A percentile compares a stretch with the other conserved stretches of the same genome.
phyloP scores from a whole-genome alignment of 495 filamentous ascomycete species.

The Chaetomium cochliodes region DNA sequence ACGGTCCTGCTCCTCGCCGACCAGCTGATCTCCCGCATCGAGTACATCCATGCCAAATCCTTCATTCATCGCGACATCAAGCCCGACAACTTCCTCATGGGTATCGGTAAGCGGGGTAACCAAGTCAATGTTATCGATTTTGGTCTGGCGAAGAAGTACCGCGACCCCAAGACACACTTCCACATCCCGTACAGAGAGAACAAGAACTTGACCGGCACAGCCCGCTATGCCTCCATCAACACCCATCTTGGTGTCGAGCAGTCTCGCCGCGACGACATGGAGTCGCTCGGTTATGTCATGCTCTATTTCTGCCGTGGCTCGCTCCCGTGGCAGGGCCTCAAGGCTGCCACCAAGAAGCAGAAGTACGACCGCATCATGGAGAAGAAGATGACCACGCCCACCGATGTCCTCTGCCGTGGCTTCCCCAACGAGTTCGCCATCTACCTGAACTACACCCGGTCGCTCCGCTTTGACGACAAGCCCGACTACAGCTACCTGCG shows the following conservation, averaged over 20 bases:
- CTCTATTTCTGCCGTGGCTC: slow-evolving; percentile 99
- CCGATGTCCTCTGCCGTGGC: slow-evolving; percentile 97
- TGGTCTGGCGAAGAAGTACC: slow-evolving; percentile 99
- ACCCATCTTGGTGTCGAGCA: slow-evolving; percentile 98
- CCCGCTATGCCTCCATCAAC: slow-evolving; percentile 99
- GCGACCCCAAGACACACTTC: slow-evolving; percentile 99
- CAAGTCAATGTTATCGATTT: slow-evolving; percentile 99
- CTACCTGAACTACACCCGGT: slow-evolving; percentile 99
- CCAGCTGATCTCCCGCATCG: slow-evolving; percentile 98
- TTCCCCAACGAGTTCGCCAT: slow-evolving; percentile 99
- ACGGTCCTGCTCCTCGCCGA: slow-evolving; percentile 98
- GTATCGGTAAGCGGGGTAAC: slow-evolving; percentile 99
- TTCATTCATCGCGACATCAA: slow-evolving; percentile 99
- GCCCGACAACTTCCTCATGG: slow-evolving; percentile 99
- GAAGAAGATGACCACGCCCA: slow-evolving; percentile 99
- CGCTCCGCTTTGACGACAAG: slow-evolving; percentile 99
- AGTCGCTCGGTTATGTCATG: slow-evolving; percentile 99
- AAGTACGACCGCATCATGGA: slow-evolving; percentile 99
- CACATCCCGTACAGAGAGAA: slow-evolving; percentile 99
- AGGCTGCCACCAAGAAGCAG: slow-evolving; percentile 99
- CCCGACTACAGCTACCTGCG: slow-evolving; percentile 99
- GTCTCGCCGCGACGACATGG: slow-evolving; percentile 99
- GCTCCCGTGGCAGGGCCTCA: slow-evolving; percentile 98
- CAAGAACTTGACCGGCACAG: slow-evolving; percentile 99
- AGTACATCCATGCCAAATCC: slow-evolving; percentile 99